Base-by-base conservation (phyloP, 352 stramenopile genomes). In the Halophytophthora batemanensis region DNA sequence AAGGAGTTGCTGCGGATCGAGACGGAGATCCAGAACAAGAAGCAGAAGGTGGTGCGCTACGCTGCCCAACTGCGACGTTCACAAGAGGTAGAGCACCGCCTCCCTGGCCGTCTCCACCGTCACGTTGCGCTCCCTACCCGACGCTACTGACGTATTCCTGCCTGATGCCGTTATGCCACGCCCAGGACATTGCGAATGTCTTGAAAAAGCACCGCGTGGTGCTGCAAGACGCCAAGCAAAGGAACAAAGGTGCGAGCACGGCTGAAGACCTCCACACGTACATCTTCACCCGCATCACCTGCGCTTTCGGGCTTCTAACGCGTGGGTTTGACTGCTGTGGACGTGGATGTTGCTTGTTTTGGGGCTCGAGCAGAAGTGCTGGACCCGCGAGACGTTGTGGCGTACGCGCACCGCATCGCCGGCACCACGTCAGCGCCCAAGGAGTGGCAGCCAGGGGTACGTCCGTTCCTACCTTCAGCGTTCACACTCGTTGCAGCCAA, bases 351-450 rank as follows among this genome's bases (percentile, higher is more conserved):
- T 1, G 53, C 5, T 39, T 19, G 25, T 58, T 18, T 52, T 45
- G 23, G 35, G 15, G 33, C 13, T 48, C 11, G 14, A 45, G n/a
- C 14, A 90, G 77, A 78, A 22, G 59, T 85, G 37, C 56, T 91
- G 48, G 76, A 89, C 42, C 77, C 80, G 13, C 71, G 59, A 1
- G 74, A 91, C 13, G 61, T 93, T 19, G 74, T 93, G 13, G 80
- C 82, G 21, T 93, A 93, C 59, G 80, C 82, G 35, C 82, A 93
- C 39, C 76, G 78, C 23, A 90, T 93, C 65, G 79, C 80, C 0
- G 77, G 80, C 22, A 90, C 82, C 35, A 91, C 82, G 19, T 86
- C 76, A 6, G 82, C 82, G 0, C 77, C 80, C 3, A 72, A 74
- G 47, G 72, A 90, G 33, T 93, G 82, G 82, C 74, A 80, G 33